phyloP scores from a whole-genome alignment of 2,329 filamentous ascomycete species.

The Fusarium miscanthi region DNA sequence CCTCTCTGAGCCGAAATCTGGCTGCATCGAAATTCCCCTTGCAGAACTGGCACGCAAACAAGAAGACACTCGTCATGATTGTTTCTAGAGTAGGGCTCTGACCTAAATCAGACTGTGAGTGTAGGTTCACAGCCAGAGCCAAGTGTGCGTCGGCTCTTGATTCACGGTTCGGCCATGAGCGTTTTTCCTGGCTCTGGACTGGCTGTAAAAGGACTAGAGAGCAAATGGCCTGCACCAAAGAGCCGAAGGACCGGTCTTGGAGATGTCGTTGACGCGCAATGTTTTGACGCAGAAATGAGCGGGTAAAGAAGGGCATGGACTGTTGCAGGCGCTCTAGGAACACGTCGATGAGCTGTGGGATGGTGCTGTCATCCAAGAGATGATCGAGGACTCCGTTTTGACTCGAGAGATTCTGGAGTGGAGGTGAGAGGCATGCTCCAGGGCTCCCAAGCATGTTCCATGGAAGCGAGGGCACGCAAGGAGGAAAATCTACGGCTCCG shows the following conservation, averaged over 20 bases:
- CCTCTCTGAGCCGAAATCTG: not conserved
- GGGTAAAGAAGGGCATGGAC: not conserved
- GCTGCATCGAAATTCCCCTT: not conserved
- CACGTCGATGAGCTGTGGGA: not conserved
- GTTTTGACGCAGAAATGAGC: not conserved
- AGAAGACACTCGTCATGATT: not conserved
- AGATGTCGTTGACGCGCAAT: not conserved
- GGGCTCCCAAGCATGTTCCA: accelerated
- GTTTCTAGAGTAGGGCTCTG: not conserved
- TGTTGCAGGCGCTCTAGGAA: not conserved
- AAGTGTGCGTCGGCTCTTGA: not conserved
- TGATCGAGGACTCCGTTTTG: not conserved
- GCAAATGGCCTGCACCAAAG: not conserved
- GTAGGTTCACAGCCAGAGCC: not conserved
- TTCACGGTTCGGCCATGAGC: not conserved
- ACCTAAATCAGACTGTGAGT: not conserved
- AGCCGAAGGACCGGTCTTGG: not conserved
- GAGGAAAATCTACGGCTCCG: not conserved
- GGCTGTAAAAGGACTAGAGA: not conserved
- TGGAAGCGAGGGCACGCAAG: accelerated
- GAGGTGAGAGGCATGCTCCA: accelerated
- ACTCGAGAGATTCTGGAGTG: not conserved
- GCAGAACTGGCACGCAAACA: not conserved
- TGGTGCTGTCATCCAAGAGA: not conserved
- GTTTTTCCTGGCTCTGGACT: not conserved